Base-by-base conservation (phyloP, 192 early-diverging fungal genomes). In the Mortierella antarctica region DNA sequence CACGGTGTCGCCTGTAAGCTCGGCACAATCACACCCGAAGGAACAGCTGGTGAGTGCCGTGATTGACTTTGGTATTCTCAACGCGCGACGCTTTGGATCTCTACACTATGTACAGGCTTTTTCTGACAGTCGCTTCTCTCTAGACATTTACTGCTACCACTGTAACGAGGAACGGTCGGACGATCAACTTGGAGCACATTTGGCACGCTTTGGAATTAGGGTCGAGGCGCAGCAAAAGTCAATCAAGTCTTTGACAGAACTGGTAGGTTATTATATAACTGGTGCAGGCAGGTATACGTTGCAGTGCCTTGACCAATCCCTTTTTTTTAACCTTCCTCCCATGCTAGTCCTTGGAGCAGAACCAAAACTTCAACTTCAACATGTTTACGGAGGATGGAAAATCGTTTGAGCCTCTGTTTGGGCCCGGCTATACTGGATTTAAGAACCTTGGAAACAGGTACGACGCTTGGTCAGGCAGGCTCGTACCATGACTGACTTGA, bases 321-420 rank as follows among this genome's bases (percentile, higher is more conserved):
- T 13, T 45, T 11, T 13, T 45, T 67, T 59, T 7, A 69, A 6
- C 14, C 23, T 44, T 56, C 11, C 42, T 57, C 11, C 48, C 45
- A 21, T 64, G 21, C 17, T 83, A 93, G 93, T 93, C 98, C 89
- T 81, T 99, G 64, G 98, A 98, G 61, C 94, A 98, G 76, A 99
- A 99, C 77, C 85, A 96, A 61, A 94, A 93, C 82, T 98, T 98
- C 88, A 95, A 98, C 71, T 98, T 98, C 76, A 95, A 92, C 77
- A 99, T 99, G 98, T 94, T 93, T 6, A 97, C 95, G 5, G 94
- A 96, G 42, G 98, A 99, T 75, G 98, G 98, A 51, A 91, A 93
- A 67, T 86, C 91, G 31, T 86, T 97, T 60, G 85, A 88, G 17
- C 93, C 96, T 0, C 81, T 95, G 20, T 97, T 94, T 64, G 97